Conservation (phyloP, 169 alveolate genomes). For the Cyclospora cayetanensis region DNA sequence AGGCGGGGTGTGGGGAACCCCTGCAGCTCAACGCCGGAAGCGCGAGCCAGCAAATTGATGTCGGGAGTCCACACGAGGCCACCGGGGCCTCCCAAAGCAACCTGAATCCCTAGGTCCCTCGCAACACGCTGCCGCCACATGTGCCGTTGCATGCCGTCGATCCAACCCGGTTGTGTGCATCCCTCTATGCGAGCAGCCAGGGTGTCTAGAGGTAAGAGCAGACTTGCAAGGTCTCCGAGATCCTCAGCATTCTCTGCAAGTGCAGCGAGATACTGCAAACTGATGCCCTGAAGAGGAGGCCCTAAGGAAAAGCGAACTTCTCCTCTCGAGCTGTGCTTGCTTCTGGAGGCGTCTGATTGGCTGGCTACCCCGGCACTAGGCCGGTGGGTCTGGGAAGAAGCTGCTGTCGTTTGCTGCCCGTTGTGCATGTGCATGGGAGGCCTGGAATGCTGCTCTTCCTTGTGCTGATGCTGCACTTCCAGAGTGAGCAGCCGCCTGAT, state of each 20-base stretch:
- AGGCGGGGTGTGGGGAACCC: background rate
- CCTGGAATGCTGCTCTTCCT: background rate
- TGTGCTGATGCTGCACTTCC: slow-evolving; percentile 8
- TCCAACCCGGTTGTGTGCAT: slow-evolving; percentile 31
- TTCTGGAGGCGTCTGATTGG: background rate
- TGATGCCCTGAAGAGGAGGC: no score
- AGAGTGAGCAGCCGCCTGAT: background rate
- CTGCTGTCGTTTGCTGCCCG: background rate
- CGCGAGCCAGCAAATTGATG: slow-evolving; percentile 30
- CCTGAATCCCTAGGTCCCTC: slow-evolving; percentile 10
- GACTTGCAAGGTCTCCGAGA: background rate
- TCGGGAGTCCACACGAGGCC: slow-evolving; percentile 62
- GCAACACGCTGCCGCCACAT: slow-evolving; percentile 28
- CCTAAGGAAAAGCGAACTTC: background rate
- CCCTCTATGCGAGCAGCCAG: slow-evolving; percentile 12
- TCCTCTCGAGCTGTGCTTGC: background rate
- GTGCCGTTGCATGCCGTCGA: slow-evolving; percentile 4
- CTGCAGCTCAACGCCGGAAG: background rate
- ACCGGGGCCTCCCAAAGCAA: slow-evolving; percentile 42
- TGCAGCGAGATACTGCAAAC: slow-evolving; percentile 39
- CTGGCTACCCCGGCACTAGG: slow-evolving; percentile 4
- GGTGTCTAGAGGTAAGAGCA: slow-evolving; percentile 1
- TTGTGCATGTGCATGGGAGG: background rate
- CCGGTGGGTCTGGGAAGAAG: background rate
- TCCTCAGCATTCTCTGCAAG: slow-evolving; percentile 11